Evolutionary conservation across 345 rosid genomes (phyloP).

Genomic region (Conringia planisiliqua): DNA sequence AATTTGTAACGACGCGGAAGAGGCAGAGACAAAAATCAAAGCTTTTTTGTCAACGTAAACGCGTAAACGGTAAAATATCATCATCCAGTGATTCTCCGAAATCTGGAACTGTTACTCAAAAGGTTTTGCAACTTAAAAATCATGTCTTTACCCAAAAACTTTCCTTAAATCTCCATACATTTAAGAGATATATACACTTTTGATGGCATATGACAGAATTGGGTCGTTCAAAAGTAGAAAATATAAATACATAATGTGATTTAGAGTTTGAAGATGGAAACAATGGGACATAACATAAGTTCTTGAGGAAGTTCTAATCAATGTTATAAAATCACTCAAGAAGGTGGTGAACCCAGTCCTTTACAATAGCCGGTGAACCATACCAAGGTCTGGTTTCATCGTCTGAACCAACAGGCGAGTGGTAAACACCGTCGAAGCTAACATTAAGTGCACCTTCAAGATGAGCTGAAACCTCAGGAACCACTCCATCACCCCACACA

Average conservation of each 20-base stretch:
- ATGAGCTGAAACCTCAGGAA: conserved; percentile 84
- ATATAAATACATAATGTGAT: neutral
- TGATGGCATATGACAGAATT: neutral
- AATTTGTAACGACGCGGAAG: neutral
- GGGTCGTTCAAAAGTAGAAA: neutral
- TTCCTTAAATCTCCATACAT: neutral
- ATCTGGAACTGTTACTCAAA: neutral
- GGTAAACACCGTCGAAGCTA: conserved; percentile 78
- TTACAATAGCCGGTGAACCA: conserved; percentile 69
- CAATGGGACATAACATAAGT: neutral
- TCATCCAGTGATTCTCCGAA: neutral
- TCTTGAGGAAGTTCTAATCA: neutral
- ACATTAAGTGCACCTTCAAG: conserved; percentile 77
- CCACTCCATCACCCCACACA: conserved; percentile 98
- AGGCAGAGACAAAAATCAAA: neutral
- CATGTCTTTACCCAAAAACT: neutral
- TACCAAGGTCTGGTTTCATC: conserved; percentile 76
- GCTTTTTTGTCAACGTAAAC: neutral
- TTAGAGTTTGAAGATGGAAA: neutral
- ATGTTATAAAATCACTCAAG: conserved; percentile 37
- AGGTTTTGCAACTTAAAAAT: neutral
- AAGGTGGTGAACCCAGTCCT: conserved; percentile 77
- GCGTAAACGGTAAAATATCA: neutral
- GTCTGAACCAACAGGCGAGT: conserved; percentile 90
- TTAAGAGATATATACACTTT: neutral